Evolutionary conservation across 2,329 filamentous ascomycete genomes (phyloP).

Genomic region (Phyllosticta ampelicida): DNA sequence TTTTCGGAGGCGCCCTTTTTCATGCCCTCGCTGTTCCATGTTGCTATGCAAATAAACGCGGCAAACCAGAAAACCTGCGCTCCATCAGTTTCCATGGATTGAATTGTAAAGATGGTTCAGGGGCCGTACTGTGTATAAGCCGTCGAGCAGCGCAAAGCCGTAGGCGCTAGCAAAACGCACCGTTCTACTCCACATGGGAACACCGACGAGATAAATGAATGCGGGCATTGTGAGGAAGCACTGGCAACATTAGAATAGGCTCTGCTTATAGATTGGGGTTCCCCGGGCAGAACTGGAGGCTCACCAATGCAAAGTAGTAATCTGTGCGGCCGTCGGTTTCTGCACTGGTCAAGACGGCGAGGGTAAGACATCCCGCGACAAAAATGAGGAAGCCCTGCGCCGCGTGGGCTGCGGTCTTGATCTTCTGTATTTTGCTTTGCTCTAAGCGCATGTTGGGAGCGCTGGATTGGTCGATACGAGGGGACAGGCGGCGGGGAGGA

Average conservation of each 20-base stretch:
- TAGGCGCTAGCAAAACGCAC: constrained; percentile 49
- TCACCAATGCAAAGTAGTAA: constrained; percentile 49
- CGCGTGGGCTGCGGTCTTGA: constrained; percentile 45
- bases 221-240: constrained; percentile 50
- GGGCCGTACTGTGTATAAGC: constrained; percentile 32
- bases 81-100: background rate
- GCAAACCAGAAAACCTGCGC: constrained; percentile 46
- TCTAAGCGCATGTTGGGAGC: constrained; percentile 3
- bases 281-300: constrained; percentile 13
- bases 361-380: constrained; percentile 45
- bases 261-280: background rate
- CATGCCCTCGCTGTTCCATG: constrained; percentile 46
- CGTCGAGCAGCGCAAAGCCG: constrained; percentile 46
- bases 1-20: constrained; percentile 35
- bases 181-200: constrained; percentile 50
- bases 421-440: constrained; percentile 38
- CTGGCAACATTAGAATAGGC: constrained; percentile 25
- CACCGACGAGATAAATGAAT: constrained; percentile 48
- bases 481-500: background rate
- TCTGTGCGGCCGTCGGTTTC: constrained; percentile 46
- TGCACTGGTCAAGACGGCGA: constrained; percentile 44
- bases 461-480: background rate
- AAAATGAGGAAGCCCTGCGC: constrained; percentile 47
- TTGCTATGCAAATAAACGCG: constrained; percentile 46
- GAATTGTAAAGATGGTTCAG: background rate